These are phyloP conservation scores for Cladosporium sp. DNA, from an alignment of 2,329 filamentous ascomycete genomes.

Conservation along the genomic window DNA sequence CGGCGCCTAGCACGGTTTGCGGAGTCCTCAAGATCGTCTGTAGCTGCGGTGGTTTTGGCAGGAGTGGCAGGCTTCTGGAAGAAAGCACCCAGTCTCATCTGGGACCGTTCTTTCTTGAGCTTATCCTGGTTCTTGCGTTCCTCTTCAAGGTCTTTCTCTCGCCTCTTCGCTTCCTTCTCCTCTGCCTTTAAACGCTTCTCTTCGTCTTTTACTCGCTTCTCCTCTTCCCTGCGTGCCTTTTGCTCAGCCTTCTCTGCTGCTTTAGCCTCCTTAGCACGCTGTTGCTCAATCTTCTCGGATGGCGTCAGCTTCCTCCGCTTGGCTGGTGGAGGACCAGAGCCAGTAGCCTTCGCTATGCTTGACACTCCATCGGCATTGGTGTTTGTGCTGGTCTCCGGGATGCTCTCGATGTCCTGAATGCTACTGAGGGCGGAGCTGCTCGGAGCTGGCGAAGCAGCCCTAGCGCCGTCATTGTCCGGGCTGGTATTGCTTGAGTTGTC, in stretches of 20 bases:
- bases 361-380: slow-evolving; percentile 8
- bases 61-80: slow-evolving; percentile 38
- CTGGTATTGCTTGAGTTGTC: slow-evolving; percentile 30
- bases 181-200: slow-evolving; percentile 38
- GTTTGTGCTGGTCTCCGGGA: slow-evolving; percentile 12
- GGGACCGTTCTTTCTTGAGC: slow-evolving; percentile 28
- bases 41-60: slow-evolving; percentile 25
- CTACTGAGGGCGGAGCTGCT: slow-evolving; percentile 33
- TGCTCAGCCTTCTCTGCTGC: slow-evolving; percentile 40
- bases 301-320: slow-evolving; percentile 38
- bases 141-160: slow-evolving; percentile 33
- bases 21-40: slow-evolving; percentile 26
- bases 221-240: slow-evolving; percentile 31
- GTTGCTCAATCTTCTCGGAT: slow-evolving; percentile 38
- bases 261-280: slow-evolving; percentile 37
- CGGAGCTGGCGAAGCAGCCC: slow-evolving; percentile 28
- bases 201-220: slow-evolving; percentile 23
- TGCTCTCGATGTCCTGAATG: slow-evolving; percentile 20
- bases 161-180: slow-evolving; percentile 38
- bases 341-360: neutral
- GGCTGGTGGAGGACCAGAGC: slow-evolving; percentile 28
- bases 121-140: slow-evolving; percentile 28
- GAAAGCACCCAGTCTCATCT: slow-evolving; percentile 41
- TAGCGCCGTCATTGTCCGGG: slow-evolving; percentile 17
- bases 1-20: slow-evolving; percentile 31